Base-by-base conservation (phyloP, 768 basidiomycete species). In the Pleurotus eryngii region DNA sequence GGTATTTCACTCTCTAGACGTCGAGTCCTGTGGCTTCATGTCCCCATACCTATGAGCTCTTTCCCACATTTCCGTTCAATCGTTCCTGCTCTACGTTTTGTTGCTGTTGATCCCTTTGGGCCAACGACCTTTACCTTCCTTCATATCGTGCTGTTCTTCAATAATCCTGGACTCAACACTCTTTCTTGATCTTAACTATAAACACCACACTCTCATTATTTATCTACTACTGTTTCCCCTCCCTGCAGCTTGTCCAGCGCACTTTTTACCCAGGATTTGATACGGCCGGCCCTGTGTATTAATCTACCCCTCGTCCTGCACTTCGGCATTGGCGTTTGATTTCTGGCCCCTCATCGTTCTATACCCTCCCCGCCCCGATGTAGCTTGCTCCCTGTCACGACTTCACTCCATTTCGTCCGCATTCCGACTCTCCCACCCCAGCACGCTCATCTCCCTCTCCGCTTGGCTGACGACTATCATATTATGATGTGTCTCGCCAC, bases 241-340 rank as follows among this genome's bases (percentile, higher is more conserved):
- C 30, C 27, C 27, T 8, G 37, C 37, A 6, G 12, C 18, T 42
- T 18, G 11, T n/a, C 39, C 5, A 54, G 24, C 35, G 38, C 22
- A 18, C 18, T 17, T 40, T 8, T 38, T 35, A 9, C 30, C 51
- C 51, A 39, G 51, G 51, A 54, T 54, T 54, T 42, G 51, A 54
- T 54, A 54, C 51, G 51, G 51, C 51, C 20, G 51, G 51, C 51
- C 51, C 51, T 54, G 51, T 54, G 51, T 54, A 54, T 42, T 40
- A 39, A 24, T 54, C 42, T 30, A 30, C 39, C 11, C 51, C 18
- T 35, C 20, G 30, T 30, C 49, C 22, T 42, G 35, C 51, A 17
- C 27, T 14, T 17, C 24, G 24, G 20, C 51, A 39, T 12, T 54
- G 51, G 38, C 18, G 30, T 53, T 54, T 18, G 12, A 5, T 30